These are phyloP conservation scores for Pistacia integerrima DNA, from an alignment of 345 rosid species.

Conservation along the genomic window DNA sequence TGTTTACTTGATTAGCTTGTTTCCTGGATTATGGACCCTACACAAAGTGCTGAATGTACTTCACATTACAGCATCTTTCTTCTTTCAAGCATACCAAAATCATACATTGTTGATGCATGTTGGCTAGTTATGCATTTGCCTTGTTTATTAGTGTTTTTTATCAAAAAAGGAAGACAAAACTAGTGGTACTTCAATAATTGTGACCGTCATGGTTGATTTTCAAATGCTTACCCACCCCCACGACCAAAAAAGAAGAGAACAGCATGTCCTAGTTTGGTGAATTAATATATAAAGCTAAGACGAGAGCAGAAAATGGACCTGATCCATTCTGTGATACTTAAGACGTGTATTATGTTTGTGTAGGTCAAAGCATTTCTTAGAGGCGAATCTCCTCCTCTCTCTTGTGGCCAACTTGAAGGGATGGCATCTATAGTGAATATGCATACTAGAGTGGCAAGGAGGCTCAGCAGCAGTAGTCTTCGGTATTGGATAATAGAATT, in stretches of 20 bases:
- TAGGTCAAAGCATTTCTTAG: slow-evolving; percentile 86
- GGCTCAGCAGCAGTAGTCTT: slow-evolving; percentile 62
- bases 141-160: not conserved
- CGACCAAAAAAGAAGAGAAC: not conserved
- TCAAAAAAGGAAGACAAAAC: not conserved
- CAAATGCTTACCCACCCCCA: not conserved
- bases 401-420: slow-evolving; percentile 90
- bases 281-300: not conserved
- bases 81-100: not conserved
- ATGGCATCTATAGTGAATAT: slow-evolving; percentile 71
- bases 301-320: not conserved
- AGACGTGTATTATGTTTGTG: slow-evolving; percentile 1
- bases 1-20: not conserved
- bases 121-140: not conserved
- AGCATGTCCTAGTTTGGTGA: not conserved
- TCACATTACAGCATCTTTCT: not conserved
- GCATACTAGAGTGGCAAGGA: slow-evolving; percentile 58
- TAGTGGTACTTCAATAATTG: not conserved
- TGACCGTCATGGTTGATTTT: not conserved
- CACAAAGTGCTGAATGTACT: slow-evolving; percentile 6
- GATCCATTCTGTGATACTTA: not conserved
- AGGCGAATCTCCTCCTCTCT: slow-evolving; percentile 79
- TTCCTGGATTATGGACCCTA: not conserved
- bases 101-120: not conserved
- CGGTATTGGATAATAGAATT: slow-evolving; percentile 91